Base-by-base conservation (phyloP, 768 basidiomycete genomes). In the Mycena venus region DNA sequence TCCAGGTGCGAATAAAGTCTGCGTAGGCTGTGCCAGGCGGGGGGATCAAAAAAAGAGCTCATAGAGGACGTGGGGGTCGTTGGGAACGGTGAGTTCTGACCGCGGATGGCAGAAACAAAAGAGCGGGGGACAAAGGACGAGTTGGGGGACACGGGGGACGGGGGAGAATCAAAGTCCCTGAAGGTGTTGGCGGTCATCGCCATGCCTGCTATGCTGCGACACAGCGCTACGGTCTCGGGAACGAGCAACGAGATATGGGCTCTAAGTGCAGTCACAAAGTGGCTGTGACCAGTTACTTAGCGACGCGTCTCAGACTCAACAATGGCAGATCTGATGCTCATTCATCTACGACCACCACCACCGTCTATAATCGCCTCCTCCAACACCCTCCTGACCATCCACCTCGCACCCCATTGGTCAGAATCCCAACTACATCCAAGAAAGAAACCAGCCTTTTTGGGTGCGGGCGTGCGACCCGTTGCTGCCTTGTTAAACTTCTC, bases 1-100 rank as follows among this genome's bases (percentile, higher is more conserved):
- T 82, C 95, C 95, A 96, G n/a, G 91, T 87, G 25, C 88, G 88
- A 64, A 95, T 85, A 77, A 90, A 92, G 47, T 94, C 92, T 0
- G 87, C 70, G 79, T 91, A 94, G 0, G 89, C 77, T n/a, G 90
- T 80, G 31, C 91, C 92, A 0, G 84, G 78, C 4, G 93, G 93
- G 0, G 91, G 87, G 2, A n/a, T 95, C 93, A 27, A 91, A 85
- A 49, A 85, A 79, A 44, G 63, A 74, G 68, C 61, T 72, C 65
- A 72, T 67, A 29, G 78, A 78, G 44, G 78, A 82, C 75, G 85
- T 87, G 73, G 84, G 85, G 4, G 86, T 87, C 17, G 79, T 76
- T 8, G 84, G 86, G 56, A 88, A 89, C 1, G 85, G 84, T 27
- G 84, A 83, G 69, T 79, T 83, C 70, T 87, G 88, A 59, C 84